Percentiles rank a stretch among this genome's conserved stretches.
These are phyloP conservation scores for Chlorella variabilis DNA, from an alignment of 163 green algal species.

Conservation along the genomic window DNA sequence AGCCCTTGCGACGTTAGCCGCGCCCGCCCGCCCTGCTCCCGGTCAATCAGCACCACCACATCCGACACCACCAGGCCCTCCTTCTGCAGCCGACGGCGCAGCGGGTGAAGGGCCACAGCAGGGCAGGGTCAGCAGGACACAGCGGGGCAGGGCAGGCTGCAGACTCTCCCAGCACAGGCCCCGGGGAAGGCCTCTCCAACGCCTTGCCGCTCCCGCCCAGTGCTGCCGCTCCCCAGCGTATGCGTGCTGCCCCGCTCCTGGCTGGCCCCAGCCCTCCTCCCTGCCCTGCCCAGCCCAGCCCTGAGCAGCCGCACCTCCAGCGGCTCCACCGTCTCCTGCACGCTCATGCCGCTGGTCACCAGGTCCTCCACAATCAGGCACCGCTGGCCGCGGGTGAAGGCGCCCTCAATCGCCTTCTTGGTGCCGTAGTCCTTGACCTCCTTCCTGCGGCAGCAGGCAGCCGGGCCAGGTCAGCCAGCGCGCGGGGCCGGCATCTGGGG, in stretches of 20 bases:
- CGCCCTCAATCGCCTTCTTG: conserved; percentile 96
- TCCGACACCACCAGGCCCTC: conserved; percentile 89
- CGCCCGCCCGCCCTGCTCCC: conserved; percentile 93
- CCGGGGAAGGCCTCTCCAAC: too few species aligned
- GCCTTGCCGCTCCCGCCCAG: too few species aligned
- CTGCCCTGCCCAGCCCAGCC: too few species aligned
- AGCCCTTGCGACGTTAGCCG: conserved; percentile 81
- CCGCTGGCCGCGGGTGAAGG: conserved; percentile 86
- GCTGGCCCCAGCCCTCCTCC: too few species aligned
- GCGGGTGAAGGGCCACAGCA: not conserved
- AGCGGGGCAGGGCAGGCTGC: not conserved
- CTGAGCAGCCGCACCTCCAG: conserved; percentile 65
- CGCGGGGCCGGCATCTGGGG: too few species aligned
- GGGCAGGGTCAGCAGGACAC: not conserved
- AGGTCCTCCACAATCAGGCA: conserved; percentile 99
- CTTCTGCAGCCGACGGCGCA: conserved; percentile 69
- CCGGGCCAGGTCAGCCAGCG: not conserved
- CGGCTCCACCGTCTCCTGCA: conserved; percentile 97
- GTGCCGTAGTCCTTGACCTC: conserved; percentile 99
- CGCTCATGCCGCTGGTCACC: conserved; percentile 94
- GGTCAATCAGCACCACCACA: conserved; percentile 97
- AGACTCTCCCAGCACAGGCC: too few species aligned
- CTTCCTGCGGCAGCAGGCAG: conserved; percentile 70
- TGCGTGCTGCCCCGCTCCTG: too few species aligned
- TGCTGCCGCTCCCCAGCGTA: too few species aligned